Base-by-base conservation (phyloP, 169 alveolate genomes). In the Plasmodium gallinaceum region DNA sequence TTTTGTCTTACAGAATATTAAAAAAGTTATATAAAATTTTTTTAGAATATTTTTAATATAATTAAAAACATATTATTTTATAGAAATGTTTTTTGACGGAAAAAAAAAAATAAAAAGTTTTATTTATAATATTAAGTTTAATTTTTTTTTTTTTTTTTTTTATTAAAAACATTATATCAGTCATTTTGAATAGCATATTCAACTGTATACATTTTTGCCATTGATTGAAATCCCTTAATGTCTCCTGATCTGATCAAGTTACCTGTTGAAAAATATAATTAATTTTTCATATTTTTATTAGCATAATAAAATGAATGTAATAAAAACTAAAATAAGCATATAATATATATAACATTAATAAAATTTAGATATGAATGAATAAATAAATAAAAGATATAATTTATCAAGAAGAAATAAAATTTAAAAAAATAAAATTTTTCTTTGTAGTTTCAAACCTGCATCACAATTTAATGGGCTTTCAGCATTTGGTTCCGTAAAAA, bases 381-480 rank as follows among this genome's bases (percentile, higher is more conserved):
- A 48, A 2, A 10, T 48, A 45, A 45, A 1, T 1, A 16, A 14
- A 9, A 5, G 32, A 18, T 18, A 18, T 16, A 57, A 1, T 5
- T 57, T 14, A 18, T 57, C 9, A 57, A 1, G 9, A 57, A 57
- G 0, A 16, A 18, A 18, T 14, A 54, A 10, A n/a, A 68, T 7
- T 12, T 43, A 66, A 24, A 14, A 7, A 1, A 5, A 39, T 18
- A 48, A 66, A 37, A n/a, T n/a, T n/a, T n/a, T n/a, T n/a, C n/a
- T n/a, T n/a, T 32, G 4, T 32, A 32, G 1, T 4, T 32, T 32
- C 1, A 22, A 69, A 73, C 98, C 98, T 64, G 99, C 99, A 92
- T 98, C 99, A 80, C 99, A 98, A 93, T 98, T 98, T 86, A 98
- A 93, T 7, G 99, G 99, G 72, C 99, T 96, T 51, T 98, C 98